Percentiles rank a stretch among this genome's conserved stretches.
Evolutionary conservation across 768 basidiomycete species (phyloP).

Genomic region (Grammothele lineata): DNA sequence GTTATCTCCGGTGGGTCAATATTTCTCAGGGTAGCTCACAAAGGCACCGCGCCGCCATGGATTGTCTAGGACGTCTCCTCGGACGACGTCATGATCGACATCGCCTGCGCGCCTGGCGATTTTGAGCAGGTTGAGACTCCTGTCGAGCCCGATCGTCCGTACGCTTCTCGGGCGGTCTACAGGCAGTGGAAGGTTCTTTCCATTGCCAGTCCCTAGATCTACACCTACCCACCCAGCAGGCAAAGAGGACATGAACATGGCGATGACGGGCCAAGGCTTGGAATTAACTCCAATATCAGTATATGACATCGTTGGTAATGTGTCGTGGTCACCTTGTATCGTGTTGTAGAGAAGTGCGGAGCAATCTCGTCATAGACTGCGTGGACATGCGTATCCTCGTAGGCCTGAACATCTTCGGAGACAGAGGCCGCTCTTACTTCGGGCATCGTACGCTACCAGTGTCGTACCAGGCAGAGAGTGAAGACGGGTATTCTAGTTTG

Average conservation of each 20-base stretch:
- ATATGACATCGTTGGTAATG: background rate
- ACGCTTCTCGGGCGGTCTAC: conserved; percentile 52
- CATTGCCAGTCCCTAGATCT: conserved; percentile 95
- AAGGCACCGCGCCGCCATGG: conserved; percentile 79
- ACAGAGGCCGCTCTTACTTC: conserved; percentile 18
- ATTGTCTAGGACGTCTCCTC: conserved; percentile 70
- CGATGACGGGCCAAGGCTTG: conserved; percentile 89
- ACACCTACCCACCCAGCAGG: conserved; percentile 81
- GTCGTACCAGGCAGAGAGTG: background rate
- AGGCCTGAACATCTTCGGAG: conserved; percentile 47
- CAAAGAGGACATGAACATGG: conserved; percentile 64
- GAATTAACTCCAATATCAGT: conserved; percentile 2
- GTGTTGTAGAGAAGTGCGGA: conserved; percentile 80
- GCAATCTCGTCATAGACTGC: conserved; percentile 83
- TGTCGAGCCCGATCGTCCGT: conserved; percentile 82
- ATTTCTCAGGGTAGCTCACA: conserved; percentile 45
- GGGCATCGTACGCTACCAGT: conserved; percentile 6
- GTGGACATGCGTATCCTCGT: conserved; percentile 79
- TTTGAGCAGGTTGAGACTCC: conserved; percentile 72
- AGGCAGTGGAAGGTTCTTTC: conserved; percentile 89
- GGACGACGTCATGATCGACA: conserved; percentile 63
- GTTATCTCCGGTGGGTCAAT: background rate
- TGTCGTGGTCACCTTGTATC: conserved; percentile 70
- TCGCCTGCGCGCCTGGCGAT: conserved; percentile 67
- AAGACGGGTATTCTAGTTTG: background rate